Evolutionary conservation across 805 yeast species (phyloP), one percentile per base, ranked within the genome.

Genomic region (Saccharomycopsis schoenii): DNA sequence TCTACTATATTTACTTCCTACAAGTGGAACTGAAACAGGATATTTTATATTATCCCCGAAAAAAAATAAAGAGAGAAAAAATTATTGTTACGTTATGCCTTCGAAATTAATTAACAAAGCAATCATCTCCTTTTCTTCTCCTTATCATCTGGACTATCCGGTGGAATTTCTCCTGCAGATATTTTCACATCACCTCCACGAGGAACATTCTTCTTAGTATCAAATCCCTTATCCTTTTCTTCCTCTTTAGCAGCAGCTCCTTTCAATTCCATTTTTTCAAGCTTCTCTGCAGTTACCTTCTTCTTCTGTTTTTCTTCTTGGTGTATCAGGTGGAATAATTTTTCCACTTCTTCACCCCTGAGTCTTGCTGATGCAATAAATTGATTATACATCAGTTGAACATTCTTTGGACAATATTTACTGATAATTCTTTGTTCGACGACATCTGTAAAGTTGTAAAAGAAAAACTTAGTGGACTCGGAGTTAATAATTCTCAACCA

Each of bases 401-500:
- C 56, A 9, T 42, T 29, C 29, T 50, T 43, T 2, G 65, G 65
- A 19, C 36, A 54, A 42, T 57, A 60, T 36, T 62, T 64, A 1
- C 37, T 42, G n/a, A 64, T 55, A 24, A 64, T 34, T 41, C 63
- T 55, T 14, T 47, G 61, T n/a, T 60, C 60, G n/a, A 64, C 21
- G 11, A 43, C 58, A 19, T 56, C 59, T 4, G 64, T 56, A 34
- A 64, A 42, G 25, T 62, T 61, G n/a, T 50, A 56, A 55, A 64
- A 60, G 50, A 64, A 64, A 15, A 58, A 21, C 37, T 60, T 61
- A 10, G 66, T 64, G 17, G 62, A 50, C 4, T 59, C 61, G 11
- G 77, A 73, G 65, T 75, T 85, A 64, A 86, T 80, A 59, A 88
- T 71, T 72, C 90, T 80, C 66, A 88, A 73, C 91, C 93, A 87